Evolutionary conservation across 345 rosid genomes (phyloP).

Genomic region (Tarenaya hassleriana): DNA sequence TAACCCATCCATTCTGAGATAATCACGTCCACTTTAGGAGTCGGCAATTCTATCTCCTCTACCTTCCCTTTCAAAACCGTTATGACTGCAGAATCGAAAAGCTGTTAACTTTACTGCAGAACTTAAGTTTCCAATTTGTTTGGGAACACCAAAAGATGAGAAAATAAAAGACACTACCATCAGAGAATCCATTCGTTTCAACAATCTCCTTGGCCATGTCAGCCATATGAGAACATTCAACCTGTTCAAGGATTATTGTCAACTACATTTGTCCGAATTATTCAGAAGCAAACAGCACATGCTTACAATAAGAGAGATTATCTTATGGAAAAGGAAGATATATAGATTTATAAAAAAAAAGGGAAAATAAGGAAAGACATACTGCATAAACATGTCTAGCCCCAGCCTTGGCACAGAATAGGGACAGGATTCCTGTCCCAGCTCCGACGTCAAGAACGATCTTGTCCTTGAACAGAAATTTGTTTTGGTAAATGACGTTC

Average conservation of each 20-base stretch:
- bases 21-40: constrained; percentile 81
- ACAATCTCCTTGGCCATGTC: constrained; percentile 91
- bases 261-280: constrained; percentile 7
- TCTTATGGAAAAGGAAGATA: not conserved
- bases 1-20: constrained; percentile 99
- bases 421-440: constrained; percentile 92
- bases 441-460: constrained; percentile 98
- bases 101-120: not conserved
- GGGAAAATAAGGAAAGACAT: constrained; percentile 20
- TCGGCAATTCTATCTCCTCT: constrained; percentile 92
- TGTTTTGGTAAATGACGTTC: constrained; percentile 88
- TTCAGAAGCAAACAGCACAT: not conserved
- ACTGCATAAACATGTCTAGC: constrained; percentile 93
- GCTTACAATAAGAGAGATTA: not conserved
- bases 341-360: not conserved
- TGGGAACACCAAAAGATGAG: not conserved
- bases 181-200: constrained; percentile 70
- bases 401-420: constrained; percentile 96
- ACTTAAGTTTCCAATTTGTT: not conserved
- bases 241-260: constrained; percentile 34
- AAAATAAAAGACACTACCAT: constrained; percentile 38
- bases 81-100: constrained; percentile 45
- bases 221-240: constrained; percentile 94
- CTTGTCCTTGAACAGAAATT: constrained; percentile 81
- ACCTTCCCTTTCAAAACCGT: constrained; percentile 97